phyloP scores from a whole-genome alignment of 306 rosid genomes.

The Cyclanthera cordifolia region DNA sequence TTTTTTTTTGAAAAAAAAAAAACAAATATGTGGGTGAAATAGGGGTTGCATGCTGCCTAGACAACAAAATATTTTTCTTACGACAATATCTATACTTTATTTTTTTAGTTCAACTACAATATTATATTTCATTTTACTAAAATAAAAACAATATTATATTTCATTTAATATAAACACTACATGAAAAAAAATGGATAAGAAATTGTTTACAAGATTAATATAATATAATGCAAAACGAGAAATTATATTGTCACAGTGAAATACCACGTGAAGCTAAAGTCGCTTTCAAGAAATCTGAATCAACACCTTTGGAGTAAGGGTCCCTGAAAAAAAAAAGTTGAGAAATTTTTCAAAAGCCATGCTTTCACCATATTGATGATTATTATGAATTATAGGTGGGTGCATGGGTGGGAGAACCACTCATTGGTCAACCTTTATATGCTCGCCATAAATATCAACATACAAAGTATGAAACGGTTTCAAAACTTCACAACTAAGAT shows the following conservation, averaged over 20 bases:
- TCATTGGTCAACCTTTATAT: neutral
- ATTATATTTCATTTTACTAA: too few relatives aligned
- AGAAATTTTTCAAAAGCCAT: neutral
- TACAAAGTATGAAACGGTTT: neutral
- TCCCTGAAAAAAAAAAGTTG: conserved; percentile 29
- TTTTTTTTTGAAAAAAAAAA: too few relatives aligned
- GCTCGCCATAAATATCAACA: neutral
- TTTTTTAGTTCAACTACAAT: too few relatives aligned
- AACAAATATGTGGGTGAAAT: too few relatives aligned
- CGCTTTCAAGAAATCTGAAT: conserved; percentile 56
- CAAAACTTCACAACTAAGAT: neutral
- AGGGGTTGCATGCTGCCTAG: too few relatives aligned
- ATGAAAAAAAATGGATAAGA: neutral
- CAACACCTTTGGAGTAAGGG: conserved; percentile 62
- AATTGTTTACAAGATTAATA: neutral
- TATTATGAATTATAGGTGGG: neutral
- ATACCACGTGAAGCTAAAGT: conserved; percentile 66
- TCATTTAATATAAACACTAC: neutral
- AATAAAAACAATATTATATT: too few relatives aligned
- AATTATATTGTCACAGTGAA: neutral
- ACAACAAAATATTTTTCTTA: too few relatives aligned
- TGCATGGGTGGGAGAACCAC: neutral
- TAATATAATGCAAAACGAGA: neutral
- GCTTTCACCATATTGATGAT: neutral
- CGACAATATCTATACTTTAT: neutral